Evolutionary conservation across 108 stramenopile genomes (phyloP).

Genomic region (Mediolabrus comicus): DNA sequence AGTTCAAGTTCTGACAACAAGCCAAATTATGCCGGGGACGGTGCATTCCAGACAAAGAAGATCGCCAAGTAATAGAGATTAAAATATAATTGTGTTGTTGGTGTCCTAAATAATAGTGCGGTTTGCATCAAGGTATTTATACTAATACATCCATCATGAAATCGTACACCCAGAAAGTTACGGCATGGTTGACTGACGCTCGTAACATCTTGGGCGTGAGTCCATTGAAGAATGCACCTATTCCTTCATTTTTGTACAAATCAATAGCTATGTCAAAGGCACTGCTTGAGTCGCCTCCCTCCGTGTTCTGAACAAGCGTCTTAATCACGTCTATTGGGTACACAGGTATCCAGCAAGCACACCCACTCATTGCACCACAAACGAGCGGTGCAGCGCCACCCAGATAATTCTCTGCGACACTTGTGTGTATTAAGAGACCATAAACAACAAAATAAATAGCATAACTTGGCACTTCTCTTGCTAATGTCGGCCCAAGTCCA

Average conservation of each 20-base stretch:
- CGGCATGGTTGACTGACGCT: slow-evolving; percentile 55
- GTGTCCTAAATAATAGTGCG: not conserved
- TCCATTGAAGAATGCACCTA: slow-evolving; percentile 48
- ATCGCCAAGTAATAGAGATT: slow-evolving; percentile 1
- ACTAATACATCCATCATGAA: slow-evolving; percentile 29
- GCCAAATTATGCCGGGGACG: not conserved
- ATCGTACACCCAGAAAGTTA: slow-evolving; percentile 51
- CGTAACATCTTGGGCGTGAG: slow-evolving; percentile 52
- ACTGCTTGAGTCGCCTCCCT: slow-evolving; percentile 18
- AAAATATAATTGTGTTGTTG: not conserved
- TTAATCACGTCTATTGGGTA: slow-evolving; percentile 58
- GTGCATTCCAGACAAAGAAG: not conserved
- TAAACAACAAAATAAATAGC: slow-evolving; percentile 51
- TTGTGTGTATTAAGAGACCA: slow-evolving; percentile 38
- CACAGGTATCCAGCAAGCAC: slow-evolving; percentile 48
- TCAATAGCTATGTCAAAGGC: slow-evolving; percentile 26
- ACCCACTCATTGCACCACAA: slow-evolving; percentile 44
- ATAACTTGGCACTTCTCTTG: slow-evolving; percentile 45
- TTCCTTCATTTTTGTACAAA: slow-evolving; percentile 39
- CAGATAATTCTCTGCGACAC: slow-evolving; percentile 15
- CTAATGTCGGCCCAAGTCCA: slow-evolving; percentile 40
- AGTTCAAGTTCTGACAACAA: not conserved
- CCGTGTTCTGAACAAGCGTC: slow-evolving; percentile 45
- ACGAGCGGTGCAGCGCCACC: slow-evolving; percentile 42
- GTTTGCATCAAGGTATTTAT: not conserved